A percentile compares a stretch with the other conserved stretches of the same genome.
Conservation (phyloP, 1,139 yeast genomes). For the Geotrichum candidum region DNA sequence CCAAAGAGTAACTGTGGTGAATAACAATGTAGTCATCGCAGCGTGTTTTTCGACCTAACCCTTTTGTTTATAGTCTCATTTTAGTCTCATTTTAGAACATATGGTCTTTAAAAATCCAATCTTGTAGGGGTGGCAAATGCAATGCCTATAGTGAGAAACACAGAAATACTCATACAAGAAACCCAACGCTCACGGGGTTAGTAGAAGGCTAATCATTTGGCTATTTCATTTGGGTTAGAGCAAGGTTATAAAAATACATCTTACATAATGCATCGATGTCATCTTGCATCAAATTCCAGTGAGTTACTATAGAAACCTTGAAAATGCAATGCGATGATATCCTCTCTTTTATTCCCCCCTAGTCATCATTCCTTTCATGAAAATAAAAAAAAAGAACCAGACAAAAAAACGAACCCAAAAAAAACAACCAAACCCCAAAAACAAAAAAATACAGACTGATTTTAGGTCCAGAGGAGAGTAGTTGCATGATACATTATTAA, state of each 20-base stretch:
- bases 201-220: neutral
- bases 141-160: no score
- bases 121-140: no score
- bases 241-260: neutral
- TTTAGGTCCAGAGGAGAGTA: neutral
- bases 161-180: no score
- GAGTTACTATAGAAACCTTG: neutral
- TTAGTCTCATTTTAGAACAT: no score
- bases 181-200: no score
- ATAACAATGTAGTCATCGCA: no score
- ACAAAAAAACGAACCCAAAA: neutral
- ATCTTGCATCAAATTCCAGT: neutral
- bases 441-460: neutral
- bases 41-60: no score
- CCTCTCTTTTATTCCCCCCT: neutral
- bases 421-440: neutral
- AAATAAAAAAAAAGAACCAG: neutral
- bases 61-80: no score
- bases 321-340: neutral
- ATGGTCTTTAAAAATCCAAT: no score
- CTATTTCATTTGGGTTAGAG: neutral
- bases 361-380: neutral
- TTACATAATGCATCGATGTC: neutral
- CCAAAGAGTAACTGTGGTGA: no score
- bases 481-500: neutral